Evolutionary conservation across 768 basidiomycete species (phyloP).

Genomic region (Baorangia bicolor): DNA sequence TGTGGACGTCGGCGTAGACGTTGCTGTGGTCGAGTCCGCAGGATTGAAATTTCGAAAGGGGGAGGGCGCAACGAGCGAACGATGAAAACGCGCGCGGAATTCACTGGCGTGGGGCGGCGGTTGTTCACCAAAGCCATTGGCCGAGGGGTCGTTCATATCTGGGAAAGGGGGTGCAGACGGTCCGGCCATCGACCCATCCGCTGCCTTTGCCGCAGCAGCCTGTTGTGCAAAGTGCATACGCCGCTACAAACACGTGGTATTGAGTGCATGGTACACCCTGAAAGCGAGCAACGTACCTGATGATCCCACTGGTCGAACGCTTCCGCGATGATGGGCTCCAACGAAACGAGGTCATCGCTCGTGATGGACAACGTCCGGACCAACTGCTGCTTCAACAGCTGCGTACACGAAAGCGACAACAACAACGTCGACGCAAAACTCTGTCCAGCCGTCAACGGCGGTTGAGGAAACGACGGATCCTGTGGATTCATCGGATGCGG

Average conservation of each 20-base stretch:
- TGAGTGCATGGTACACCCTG: not conserved
- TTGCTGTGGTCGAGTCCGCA: slow-evolving; percentile 29
- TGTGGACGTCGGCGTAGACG: slow-evolving; percentile 35
- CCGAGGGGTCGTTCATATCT: slow-evolving; percentile 32
- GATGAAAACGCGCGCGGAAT: slow-evolving; percentile 66
- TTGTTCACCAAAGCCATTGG: slow-evolving; percentile 30
- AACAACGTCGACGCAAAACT: slow-evolving; percentile 78
- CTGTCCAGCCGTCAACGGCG: slow-evolving; percentile 56
- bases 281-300: slow-evolving; percentile 47
- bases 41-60: slow-evolving; percentile 48
- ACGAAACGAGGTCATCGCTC: slow-evolving; percentile 72
- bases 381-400: slow-evolving; percentile 71
- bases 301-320: slow-evolving; percentile 89
- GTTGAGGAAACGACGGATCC: slow-evolving; percentile 65
- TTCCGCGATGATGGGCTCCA: slow-evolving; percentile 79
- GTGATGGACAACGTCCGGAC: slow-evolving; percentile 72
- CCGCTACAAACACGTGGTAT: slow-evolving; percentile 33
- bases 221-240: slow-evolving; percentile 46
- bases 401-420: slow-evolving; percentile 73
- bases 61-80: slow-evolving; percentile 56
- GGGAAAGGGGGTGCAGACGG: slow-evolving; percentile 32
- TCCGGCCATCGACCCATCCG: slow-evolving; percentile 29
- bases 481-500: slow-evolving; percentile 37
- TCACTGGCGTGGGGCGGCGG: slow-evolving; percentile 42
- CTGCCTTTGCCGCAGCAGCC: slow-evolving; percentile 32